A percentile compares a stretch with the other conserved stretches of the same genome.
phyloP scores from a whole-genome alignment of 2,329 filamentous ascomycete genomes.

The Aspergillus sp. region DNA sequence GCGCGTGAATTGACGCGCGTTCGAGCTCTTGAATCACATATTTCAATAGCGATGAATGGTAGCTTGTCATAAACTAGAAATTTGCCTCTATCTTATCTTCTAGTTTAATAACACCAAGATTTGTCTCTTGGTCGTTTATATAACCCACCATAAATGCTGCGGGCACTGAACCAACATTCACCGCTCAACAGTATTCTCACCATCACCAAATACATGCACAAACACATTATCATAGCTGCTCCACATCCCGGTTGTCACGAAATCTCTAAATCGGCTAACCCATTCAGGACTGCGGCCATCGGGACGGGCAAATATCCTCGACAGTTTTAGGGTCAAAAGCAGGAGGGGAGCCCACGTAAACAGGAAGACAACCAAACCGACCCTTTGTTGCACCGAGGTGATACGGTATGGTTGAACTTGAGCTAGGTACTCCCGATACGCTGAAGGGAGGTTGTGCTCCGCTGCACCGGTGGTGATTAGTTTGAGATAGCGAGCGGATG shows the following conservation, averaged over 20 bases:
- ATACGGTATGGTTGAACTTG: constrained; percentile 68
- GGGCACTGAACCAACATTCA: neutral
- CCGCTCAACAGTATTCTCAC: constrained; percentile 62
- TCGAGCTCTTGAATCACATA: neutral
- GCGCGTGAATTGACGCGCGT: neutral
- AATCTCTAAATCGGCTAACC: constrained; percentile 56
- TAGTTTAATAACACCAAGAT: neutral
- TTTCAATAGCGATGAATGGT: neutral
- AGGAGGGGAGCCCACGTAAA: constrained; percentile 60
- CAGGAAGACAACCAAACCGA: constrained; percentile 66
- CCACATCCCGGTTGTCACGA: constrained; percentile 63
- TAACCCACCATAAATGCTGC: neutral
- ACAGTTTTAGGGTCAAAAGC: constrained; percentile 51
- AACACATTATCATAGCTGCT: constrained; percentile 63
- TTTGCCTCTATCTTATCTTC: neutral
- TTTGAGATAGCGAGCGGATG: constrained; percentile 79
- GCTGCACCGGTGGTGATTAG: constrained; percentile 75
- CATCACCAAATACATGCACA: constrained; percentile 75
- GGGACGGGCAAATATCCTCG: constrained; percentile 56
- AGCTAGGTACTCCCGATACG: constrained; percentile 74
- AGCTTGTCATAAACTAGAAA: neutral
- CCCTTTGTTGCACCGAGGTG: constrained; percentile 64
- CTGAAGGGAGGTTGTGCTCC: constrained; percentile 75
- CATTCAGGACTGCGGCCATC: constrained; percentile 68
- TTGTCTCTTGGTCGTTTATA: neutral